Evolutionary conservation across 139 green algal species (phyloP), one percentile per base, ranked within the genome.

Genomic region (Tetradesmus lagerheimii): DNA sequence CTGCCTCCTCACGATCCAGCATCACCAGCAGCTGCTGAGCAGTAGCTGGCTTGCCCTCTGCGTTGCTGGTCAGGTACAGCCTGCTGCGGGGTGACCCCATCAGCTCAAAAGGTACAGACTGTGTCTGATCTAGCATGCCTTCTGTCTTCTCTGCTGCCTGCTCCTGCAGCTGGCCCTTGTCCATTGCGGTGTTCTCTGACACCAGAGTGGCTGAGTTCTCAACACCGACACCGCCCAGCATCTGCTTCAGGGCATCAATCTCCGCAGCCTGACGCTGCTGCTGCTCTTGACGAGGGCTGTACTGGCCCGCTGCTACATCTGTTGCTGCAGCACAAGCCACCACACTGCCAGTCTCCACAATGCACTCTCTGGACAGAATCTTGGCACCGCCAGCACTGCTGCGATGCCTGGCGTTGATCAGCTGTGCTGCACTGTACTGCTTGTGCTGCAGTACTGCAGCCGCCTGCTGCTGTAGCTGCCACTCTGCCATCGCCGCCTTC

Each of bases 401-500:
- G 23, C 83, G 29, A 8, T 80, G 71, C 83, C 23, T 39, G 1
- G 83, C 62, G 1, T 88, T 88, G 29, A 88, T 34, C 62, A 62
- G 39, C 64, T 88, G 83, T 18, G 64, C 83, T 15, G 83, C 71
- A 41, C 83, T 88, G 83, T 80, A 88, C 64, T 88, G 71, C 81
- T 80, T 80, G 34, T 87, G 81, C 53, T 39, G 43, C 41, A 25
- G 35, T 53, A 57, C 34, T 67, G 83, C 64, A 37, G 27, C 62
- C 8, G n/a, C 50, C 76, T 31, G 35, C 76, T 82, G 76, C 76
- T 53, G 35, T 37, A 37, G 76, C 76, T 82, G 76, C 76, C 37
- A 47, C 37, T 45, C 23, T 34, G 29, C 38, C 57, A 45, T 50
- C 75, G 80, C 45, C n/a, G 79, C 67, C 67, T 78, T 27, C 35